Evolutionary conservation across 2,329 filamentous ascomycete species (phyloP), one percentile per base, ranked within the genome.

Genomic region (Penicillium sp.): DNA sequence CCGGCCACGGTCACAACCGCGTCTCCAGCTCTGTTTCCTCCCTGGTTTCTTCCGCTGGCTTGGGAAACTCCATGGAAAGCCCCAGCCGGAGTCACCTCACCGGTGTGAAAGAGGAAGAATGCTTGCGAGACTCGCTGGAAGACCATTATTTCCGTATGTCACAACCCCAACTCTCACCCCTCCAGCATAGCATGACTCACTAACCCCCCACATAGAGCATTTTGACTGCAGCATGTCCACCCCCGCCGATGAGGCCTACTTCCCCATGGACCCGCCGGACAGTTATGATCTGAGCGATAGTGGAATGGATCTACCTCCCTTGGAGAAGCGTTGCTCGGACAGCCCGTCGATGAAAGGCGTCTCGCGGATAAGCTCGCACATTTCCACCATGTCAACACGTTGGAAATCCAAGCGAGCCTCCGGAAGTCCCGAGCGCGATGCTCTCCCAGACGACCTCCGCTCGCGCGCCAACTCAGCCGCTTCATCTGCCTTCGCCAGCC

Each of bases 81-180:
- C 68, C 71, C 23, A 78, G 80, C 63, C 90, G 90, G 73, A 81
- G 84, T 54, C 81, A 80, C 46, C 78, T 97, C 55, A 88, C 90
- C 13, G 89, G 94, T 64, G 88, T 97, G 17, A 84, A 91, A 65
- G 92, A 97, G 70, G 91, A 96, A 65, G 86, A 88, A 2, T 74
- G 85, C 34, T 88, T 92, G 68, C 82, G 81, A 47, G 88, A 80
- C 52, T 77, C 79, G 52, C 70, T 80, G 23, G 78, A 81, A 52
- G 75, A 80, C 63, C 80, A 85, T 64, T 93, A 89, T 71, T 81
- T 90, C 65, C 91, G 90, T 92, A 85, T 74, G 88, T 84, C 44
- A 49, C 45, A 49, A 52, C 47, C 46, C 51, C 55, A 52, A 46
- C 50, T 52, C 24, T 18, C 45, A 46, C 10, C 6, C 43, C 21